phyloP scores from a whole-genome alignment of 2,329 filamentous ascomycete species.

The Juglanconis sp. region DNA sequence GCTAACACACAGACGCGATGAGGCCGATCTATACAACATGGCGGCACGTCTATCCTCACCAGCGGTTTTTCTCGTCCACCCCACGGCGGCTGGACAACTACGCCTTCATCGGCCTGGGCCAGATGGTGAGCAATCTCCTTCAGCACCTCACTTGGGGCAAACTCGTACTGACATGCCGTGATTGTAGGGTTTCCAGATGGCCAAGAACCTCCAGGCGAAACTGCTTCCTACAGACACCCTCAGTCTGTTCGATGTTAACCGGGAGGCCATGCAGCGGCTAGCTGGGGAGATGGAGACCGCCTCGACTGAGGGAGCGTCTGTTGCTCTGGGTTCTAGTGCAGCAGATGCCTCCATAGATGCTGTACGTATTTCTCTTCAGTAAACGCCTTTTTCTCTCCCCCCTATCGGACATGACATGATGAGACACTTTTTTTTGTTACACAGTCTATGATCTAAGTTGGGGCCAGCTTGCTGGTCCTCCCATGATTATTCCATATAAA shows the following conservation, averaged over 20 bases:
- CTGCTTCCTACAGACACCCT: constrained; percentile 49
- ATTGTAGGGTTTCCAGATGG: constrained; percentile 58
- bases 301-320: constrained; percentile 41
- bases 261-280: constrained; percentile 43
- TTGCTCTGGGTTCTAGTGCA: constrained; percentile 43
- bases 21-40: constrained; percentile 22
- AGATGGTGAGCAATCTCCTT: constrained; percentile 47
- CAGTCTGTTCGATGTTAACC: constrained; percentile 56
- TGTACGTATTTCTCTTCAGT: constrained; percentile 37
- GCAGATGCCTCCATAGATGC: constrained; percentile 49
- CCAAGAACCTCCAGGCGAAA: constrained; percentile 58
- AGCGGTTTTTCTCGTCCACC: constrained; percentile 50
- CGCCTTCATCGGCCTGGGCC: constrained; percentile 58
- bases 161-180: not conserved
- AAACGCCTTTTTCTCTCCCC: not conserved
- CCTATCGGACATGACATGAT: constrained; percentile 23
- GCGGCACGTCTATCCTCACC: constrained; percentile 32
- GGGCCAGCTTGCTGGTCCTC: constrained; percentile 53
- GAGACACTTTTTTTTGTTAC: constrained; percentile 28
- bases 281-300: constrained; percentile 44
- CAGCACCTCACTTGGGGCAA: not conserved
- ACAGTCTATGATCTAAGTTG: constrained; percentile 71
- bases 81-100: constrained; percentile 48
- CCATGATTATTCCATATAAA: constrained; percentile 64
- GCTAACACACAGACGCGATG: constrained; percentile 20